Conservation (phyloP, 148 eudicot species). For the Diospyros kaki region DNA sequence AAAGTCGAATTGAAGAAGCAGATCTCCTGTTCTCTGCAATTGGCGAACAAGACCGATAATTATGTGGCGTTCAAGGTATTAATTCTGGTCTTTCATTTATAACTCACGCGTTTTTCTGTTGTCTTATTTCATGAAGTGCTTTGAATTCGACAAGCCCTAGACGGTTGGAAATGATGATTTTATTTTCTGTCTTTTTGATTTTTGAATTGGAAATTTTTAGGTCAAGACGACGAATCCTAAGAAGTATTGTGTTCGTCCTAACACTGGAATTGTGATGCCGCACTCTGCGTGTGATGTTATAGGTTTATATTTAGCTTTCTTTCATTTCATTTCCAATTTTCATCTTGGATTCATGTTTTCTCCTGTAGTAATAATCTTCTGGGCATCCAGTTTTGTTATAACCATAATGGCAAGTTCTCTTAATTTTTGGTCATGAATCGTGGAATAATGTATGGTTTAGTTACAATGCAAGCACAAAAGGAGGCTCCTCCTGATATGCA, state of each 20-base stretch:
- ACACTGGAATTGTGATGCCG: slow-evolving; percentile 76
- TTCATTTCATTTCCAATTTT: neutral
- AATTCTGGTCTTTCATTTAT: neutral
- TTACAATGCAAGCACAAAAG: slow-evolving; percentile 93
- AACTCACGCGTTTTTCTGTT: neutral
- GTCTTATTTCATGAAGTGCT: neutral
- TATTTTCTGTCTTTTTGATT: neutral
- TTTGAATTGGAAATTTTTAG: slow-evolving; percentile 29
- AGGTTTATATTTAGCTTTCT: slow-evolving; percentile 25
- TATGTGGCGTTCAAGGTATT: slow-evolving; percentile 89
- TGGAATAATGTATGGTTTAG: slow-evolving; percentile 22
- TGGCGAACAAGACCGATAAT: slow-evolving; percentile 63
- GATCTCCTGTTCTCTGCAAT: slow-evolving; percentile 72
- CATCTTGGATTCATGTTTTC: neutral
- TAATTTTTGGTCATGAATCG: neutral
- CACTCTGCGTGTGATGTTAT: slow-evolving; percentile 59
- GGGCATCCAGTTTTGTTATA: neutral
- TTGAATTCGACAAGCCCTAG: slow-evolving; percentile 3
- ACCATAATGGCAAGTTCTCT: neutral
- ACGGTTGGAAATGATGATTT: neutral
- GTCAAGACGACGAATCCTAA: slow-evolving; percentile 95
- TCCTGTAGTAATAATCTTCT: neutral
- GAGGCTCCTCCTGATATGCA: slow-evolving; percentile 34
- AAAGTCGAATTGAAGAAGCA: slow-evolving; percentile 93
- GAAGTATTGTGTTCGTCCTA: slow-evolving; percentile 16